Evolutionary conservation across 2,329 filamentous ascomycete species (phyloP).

Genomic region (Colletotrichum sp.): DNA sequence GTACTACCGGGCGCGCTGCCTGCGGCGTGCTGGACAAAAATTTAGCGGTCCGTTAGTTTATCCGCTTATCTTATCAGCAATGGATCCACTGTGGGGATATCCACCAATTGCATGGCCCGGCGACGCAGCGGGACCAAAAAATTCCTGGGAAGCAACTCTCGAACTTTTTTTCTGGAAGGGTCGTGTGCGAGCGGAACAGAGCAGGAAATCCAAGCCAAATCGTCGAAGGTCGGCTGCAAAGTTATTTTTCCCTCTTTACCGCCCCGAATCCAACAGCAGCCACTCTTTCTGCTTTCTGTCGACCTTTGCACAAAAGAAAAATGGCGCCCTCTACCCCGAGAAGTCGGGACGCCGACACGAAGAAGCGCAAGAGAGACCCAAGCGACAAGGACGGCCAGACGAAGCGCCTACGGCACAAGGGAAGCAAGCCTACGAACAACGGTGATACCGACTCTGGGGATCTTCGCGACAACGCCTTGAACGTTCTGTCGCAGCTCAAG

Average conservation of each 20-base stretch:
- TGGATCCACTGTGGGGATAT: background rate
- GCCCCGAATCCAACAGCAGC: background rate
- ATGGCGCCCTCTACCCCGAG: conserved; percentile 34
- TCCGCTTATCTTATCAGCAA: conserved; percentile 23
- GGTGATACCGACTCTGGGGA: conserved; percentile 7
- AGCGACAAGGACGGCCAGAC: conserved; percentile 44
- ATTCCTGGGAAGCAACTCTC: conserved; percentile 18
- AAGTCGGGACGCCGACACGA: conserved; percentile 40
- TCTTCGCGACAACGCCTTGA: conserved; percentile 20
- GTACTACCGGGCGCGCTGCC: background rate
- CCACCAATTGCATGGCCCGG: conserved; percentile 17
- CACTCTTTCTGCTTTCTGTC: background rate
- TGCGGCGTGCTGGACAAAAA: conserved; percentile 6
- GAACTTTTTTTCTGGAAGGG: conserved; percentile 22
- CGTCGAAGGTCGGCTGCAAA: background rate
- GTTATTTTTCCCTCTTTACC: background rate
- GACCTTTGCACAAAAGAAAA: conserved; percentile 32
- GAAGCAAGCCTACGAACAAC: conserved; percentile 16
- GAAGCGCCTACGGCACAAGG: conserved; percentile 37
- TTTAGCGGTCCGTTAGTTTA: conserved; percentile 12
- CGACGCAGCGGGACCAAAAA: conserved; percentile 22
- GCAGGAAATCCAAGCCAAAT: conserved; percentile 13
- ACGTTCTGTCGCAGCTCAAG: conserved; percentile 16
- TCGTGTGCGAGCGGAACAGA: conserved; percentile 5
- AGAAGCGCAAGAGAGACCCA: conserved; percentile 53